These are phyloP conservation scores for Zopfochytrium polystomum DNA, from an alignment of 371 early-diverging fungal genomes.

Conservation along the genomic window DNA sequence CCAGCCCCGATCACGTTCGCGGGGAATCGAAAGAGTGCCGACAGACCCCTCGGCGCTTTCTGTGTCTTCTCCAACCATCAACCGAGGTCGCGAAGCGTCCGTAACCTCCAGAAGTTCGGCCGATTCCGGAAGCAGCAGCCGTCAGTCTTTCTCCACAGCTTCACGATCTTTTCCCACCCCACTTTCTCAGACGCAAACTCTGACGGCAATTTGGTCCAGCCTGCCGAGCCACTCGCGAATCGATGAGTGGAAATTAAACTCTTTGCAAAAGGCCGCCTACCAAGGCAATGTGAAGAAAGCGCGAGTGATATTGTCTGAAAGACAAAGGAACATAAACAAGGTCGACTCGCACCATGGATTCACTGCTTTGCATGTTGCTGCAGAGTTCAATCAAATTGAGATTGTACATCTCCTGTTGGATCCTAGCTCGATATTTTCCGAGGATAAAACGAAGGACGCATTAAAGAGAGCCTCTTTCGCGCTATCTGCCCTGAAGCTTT, in stretches of 20 bases:
- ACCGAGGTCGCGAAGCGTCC: too few relatives aligned
- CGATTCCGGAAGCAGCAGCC: too few relatives aligned
- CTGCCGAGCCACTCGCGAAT: neutral
- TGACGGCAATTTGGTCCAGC: too few relatives aligned
- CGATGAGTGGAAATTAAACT: neutral
- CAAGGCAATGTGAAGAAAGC: neutral
- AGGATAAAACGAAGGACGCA: neutral
- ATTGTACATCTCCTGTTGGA: neutral
- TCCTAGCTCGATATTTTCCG: neutral
- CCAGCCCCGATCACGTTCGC: too few relatives aligned
- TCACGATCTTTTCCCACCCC: too few relatives aligned
- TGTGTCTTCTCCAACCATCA: too few relatives aligned
- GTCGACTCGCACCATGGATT: conserved; percentile 30
- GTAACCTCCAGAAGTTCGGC: too few relatives aligned
- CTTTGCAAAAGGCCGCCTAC: neutral
- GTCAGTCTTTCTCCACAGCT: too few relatives aligned
- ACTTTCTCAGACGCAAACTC: too few relatives aligned
- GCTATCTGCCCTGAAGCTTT: neutral
- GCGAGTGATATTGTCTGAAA: conserved; percentile 17
- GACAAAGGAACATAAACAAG: conserved; percentile 33
- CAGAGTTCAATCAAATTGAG: neutral
- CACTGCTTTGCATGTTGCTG: conserved; percentile 36
- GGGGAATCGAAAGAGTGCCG: too few relatives aligned
- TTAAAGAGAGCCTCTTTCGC: neutral
- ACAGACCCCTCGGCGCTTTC: too few relatives aligned